Evolutionary conservation across 2,329 filamentous ascomycete species (phyloP), one percentile per base, ranked within the genome.

Genomic region (Plectosphaerella sp.): DNA sequence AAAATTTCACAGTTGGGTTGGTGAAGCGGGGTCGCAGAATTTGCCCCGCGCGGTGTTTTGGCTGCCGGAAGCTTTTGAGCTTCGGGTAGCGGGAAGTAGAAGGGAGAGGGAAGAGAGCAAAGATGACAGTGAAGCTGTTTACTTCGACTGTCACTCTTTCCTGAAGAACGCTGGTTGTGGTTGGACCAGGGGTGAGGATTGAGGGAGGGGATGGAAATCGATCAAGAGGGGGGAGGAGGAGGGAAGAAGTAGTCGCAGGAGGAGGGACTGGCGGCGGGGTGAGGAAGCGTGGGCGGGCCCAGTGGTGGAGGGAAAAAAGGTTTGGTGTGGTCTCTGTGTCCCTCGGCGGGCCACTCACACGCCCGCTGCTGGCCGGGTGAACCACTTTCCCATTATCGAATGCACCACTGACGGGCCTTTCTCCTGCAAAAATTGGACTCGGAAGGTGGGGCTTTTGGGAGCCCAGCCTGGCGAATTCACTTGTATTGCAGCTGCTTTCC

Each of bases 1-100:
- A 62, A 68, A 68, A 65, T 54, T 54, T 56, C 48, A 47, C 49
- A 47, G 55, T 60, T 57, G 47, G 47, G 56, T 64, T 63, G 59
- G 65, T 33, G 58, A 72, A 74, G 72, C 71, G 72, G 72, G 72
- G 72, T 74, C 70, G 66, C 71, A 72, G 50, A 53, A 51, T 56
- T 50, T 56, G 57, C 60, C 59, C 59, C 58, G 59, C 59, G 57
- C 56, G 56, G 49, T 50, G 46, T 51, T 36, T 48, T 46, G 52
- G 52, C 54, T 56, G 49, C 49, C 48, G 28, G 28, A 33, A 33
- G 28, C 28, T 33, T 47, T 16, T 48, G 20, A 12, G 39, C 42
- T 22, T 41, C 60, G 59, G 62, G 59, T 61, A 33, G 28, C 28
- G 62, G 61, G 5, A 22, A 5, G 22, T 22, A 56, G 64, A 64